Conservation (phyloP, 2,329 filamentous ascomycete genomes). For the Byssothecium circinans region DNA sequence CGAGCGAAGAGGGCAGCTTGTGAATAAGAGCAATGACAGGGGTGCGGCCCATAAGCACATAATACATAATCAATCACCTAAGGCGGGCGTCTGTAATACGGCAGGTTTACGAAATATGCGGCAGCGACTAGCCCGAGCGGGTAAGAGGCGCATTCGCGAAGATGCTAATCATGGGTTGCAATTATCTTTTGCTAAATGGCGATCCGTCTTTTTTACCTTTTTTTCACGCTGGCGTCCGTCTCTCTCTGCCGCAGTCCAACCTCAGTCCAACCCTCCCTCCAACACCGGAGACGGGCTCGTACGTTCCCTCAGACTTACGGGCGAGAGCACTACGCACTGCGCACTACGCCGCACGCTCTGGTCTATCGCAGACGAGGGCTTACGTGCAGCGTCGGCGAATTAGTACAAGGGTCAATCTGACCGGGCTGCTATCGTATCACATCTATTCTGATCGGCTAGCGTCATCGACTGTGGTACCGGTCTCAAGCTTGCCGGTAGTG, state of each 20-base stretch:
- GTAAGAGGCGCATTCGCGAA: not conserved
- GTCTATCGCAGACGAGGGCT: not conserved
- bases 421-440: not conserved
- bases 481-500: no score
- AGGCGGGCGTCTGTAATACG: no score
- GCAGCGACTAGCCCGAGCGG: not conserved
- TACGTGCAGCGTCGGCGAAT: constrained; percentile 1
- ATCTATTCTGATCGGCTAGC: not conserved
- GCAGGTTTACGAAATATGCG: not conserved
- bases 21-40: no score
- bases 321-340: no score
- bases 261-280: not conserved
- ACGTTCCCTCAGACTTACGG: no score
- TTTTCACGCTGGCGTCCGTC: no score
- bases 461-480: not conserved
- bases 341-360: not conserved
- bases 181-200: constrained; percentile 5
- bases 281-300: not conserved
- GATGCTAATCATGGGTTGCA: constrained; percentile 4
- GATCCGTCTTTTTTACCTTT: not conserved
- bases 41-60: no score
- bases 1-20: no score
- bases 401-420: not conserved
- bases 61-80: no score
- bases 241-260: not conserved